Base-by-base conservation (phyloP, 2,329 filamentous ascomycete genomes). In the Colletotrichum gigasporum region DNA sequence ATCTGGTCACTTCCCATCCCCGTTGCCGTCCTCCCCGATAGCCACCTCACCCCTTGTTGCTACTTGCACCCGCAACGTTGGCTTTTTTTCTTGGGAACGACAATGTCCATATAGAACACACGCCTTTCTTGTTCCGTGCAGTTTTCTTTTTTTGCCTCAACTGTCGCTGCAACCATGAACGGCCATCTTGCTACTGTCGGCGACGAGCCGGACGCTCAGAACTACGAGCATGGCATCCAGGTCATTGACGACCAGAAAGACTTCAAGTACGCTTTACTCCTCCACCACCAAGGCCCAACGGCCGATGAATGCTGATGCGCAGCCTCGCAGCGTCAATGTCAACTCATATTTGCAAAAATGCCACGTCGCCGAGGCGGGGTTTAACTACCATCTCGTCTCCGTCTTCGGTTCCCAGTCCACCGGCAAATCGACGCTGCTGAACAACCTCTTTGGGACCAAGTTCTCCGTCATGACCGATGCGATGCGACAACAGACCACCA, bases 371-470 rank as follows among this genome's bases (percentile, higher is more conserved):
- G 89, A 92, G 66, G 90, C 94, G 68, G 96, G 96, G 74, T 99
- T 99, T 87, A 97, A 98, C 82, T 99, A 99, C 82, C 96, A 99
- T 80, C 88, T 99, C 75, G 97, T 99, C 76, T 97, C 95, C 73
- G 96, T 99, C 73, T 99, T 99, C 78, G 96, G 96, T 42, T 98
- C 95, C 62, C 96, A 99, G 83, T 98, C 96, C 20, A 99, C 96
- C 34, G 96, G 96, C 71, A 99, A 99, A 82, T 98, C 96, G 45
- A 99, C 96, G 5, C 86, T 99, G 45, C 89, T 99, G 69, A 99
- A 99, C 82, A 86, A 95, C 79, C 89, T 99, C 61, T 99, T 99
- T 76, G 93, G 93, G 68, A 99, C 96, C 70, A 87, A 94, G 61
- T 99, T 99, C 82, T 95, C 93, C 70, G 95, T 99, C 75, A 99